These are phyloP conservation scores for Didymella pomorum DNA, from an alignment of 2,329 filamentous ascomycete genomes.

Conservation along the genomic window DNA sequence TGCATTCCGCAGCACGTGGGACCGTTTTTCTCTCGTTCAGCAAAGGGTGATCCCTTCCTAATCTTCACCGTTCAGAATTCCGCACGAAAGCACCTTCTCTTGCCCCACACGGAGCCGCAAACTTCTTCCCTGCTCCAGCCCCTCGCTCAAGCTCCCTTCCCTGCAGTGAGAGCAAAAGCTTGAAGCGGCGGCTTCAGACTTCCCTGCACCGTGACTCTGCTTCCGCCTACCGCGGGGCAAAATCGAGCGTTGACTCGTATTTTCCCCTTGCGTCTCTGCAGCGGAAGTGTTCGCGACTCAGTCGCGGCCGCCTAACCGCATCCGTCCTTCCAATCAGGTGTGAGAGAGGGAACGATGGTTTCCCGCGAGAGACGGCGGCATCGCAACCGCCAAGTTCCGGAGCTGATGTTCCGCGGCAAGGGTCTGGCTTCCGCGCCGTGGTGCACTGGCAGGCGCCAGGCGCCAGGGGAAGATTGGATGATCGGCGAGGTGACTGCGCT, in stretches of 20 bases:
- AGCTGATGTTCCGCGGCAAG: not conserved
- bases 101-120: conserved; percentile 20
- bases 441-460: not conserved
- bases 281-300: not conserved
- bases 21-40: not conserved
- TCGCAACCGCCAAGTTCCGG: conserved; percentile 3
- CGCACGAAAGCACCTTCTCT: not conserved
- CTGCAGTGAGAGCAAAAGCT: not conserved
- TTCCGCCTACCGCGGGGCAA: not conserved
- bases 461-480: not conserved
- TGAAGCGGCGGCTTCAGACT: not conserved
- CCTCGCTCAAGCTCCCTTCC: not conserved
- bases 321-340: not conserved
- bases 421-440: not conserved
- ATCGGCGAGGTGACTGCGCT: conserved; percentile 4
- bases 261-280: not conserved
- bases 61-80: conserved; percentile 2
- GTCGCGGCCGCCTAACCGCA: not conserved
- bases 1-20: not conserved
- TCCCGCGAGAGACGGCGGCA: not conserved
- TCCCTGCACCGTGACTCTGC: not conserved
- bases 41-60: not conserved
- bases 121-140: conserved; percentile 12
- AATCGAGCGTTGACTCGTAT: not conserved
- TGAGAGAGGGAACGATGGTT: not conserved